These are phyloP conservation scores for Aegle marmelos DNA, from an alignment of 345 rosid genomes.

Conservation along the genomic window DNA sequence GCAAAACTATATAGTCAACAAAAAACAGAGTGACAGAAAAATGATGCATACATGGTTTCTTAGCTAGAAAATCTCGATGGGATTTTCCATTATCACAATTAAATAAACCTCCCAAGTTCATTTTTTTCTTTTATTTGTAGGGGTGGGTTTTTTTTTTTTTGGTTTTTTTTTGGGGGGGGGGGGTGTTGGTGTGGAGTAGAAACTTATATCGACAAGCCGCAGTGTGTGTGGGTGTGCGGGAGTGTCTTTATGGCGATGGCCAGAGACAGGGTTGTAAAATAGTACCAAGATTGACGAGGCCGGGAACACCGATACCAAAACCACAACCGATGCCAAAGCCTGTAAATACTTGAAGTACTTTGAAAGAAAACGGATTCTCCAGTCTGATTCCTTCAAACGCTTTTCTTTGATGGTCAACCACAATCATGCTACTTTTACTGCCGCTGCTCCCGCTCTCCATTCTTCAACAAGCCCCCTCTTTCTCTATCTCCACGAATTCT, in stretches of 20 bases:
- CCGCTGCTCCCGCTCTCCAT: constrained; percentile 29
- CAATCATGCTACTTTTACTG: constrained; percentile 24
- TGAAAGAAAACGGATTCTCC: constrained; percentile 85
- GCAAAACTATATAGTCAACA: neutral
- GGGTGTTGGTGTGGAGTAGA: too few species aligned
- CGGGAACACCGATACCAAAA: constrained; percentile 83
- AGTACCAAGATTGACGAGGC: constrained; percentile 75
- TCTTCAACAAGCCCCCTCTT: constrained; percentile 8
- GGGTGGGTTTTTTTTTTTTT: too few species aligned
- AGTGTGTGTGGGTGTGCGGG: neutral
- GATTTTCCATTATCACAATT: constrained; percentile 25
- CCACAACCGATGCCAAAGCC: constrained; percentile 98
- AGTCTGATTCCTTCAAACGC: constrained; percentile 43
- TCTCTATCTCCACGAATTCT: neutral
- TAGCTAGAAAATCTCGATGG: constrained; percentile 18
- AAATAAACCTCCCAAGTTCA: constrained; percentile 37
- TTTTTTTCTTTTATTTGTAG: neutral
- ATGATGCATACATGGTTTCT: constrained; percentile 21
- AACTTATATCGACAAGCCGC: too few species aligned
- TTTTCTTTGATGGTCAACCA: constrained; percentile 36
- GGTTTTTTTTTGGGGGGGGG: too few species aligned
- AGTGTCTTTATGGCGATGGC: neutral
- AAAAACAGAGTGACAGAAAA: constrained; percentile 1
- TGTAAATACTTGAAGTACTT: constrained; percentile 85
- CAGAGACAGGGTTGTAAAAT: neutral